Evolutionary conservation across 768 basidiomycete genomes (phyloP), one percentile per base, ranked within the genome.

Genomic region (Boletus tomentosulus): DNA sequence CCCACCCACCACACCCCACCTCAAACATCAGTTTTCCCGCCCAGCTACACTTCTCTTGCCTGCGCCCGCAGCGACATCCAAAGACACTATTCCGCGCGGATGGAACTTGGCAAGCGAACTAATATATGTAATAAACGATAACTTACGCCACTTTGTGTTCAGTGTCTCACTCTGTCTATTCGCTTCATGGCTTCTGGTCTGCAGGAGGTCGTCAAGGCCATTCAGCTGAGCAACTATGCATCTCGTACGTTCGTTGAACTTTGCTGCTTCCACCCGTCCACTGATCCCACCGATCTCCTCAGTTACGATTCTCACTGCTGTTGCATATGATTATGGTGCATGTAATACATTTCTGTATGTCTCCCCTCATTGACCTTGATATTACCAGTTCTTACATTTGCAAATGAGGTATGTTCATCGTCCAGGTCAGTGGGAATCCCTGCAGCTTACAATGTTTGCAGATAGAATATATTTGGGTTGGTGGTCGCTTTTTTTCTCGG

Each of bases 381-480:
- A 28, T 13, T 11, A 15, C n/a, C 27, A 49, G 48, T 39, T 6
- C 27, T 49, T 1, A 35, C 34, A 3, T 38, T 49, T n/a, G 25
- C 48, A 12, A 39, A 30, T 6, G 48, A 49, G 22, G 48, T 49
- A 38, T 2, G 46, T 11, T 11, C 16, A 12, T 25, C 24, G 30
- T 1, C 15, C 1, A 3, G n/a, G 9, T 31, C 5, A 4, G 12
- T 12, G 9, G 3, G 2, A 3, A 31, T 4, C 25, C 7, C 16
- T 10, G 8, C 11, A 11, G 27, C 25, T 43, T 4, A 27, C 24
- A 24, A 1, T 30, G 7, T 27, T 37, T 13, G 13, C 28, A 54
- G 53, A 44, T 54, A 31, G 48, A 54, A 42, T 35, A 50, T 24
- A 45, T 54, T 3, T 54, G 53, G 53, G 53, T 50, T 6, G 30